Conservation (phyloP, 176 grass and related monocot species). For the Carex cristatella region DNA sequence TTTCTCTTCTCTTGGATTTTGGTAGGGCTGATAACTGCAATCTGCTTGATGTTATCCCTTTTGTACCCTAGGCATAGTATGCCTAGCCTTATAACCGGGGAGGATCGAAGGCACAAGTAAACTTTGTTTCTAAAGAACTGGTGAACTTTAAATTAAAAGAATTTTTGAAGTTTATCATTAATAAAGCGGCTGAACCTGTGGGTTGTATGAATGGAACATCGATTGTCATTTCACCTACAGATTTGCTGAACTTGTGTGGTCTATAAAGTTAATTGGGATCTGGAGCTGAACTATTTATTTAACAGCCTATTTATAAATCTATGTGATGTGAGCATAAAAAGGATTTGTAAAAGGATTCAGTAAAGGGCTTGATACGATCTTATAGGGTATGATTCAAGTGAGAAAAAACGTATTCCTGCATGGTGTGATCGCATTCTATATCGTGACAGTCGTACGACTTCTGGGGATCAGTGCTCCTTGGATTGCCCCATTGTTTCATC, state of each 20-base stretch:
- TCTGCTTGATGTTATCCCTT: not conserved
- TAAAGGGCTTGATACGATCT: not conserved
- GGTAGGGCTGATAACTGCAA: not conserved
- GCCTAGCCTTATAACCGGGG: not conserved
- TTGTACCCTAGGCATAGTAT: not conserved
- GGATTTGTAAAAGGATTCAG: not conserved
- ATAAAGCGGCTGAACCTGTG: not conserved
- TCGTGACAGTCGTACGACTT: slow-evolving; percentile 59
- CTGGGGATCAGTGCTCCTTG: slow-evolving; percentile 47
- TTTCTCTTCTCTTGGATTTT: not conserved
- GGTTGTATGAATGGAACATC: not conserved
- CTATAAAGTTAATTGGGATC: not conserved
- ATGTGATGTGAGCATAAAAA: not conserved
- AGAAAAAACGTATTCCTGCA: slow-evolving; percentile 91
- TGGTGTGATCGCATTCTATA: slow-evolving; percentile 95
- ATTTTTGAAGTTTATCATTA: not conserved
- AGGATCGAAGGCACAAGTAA: not conserved
- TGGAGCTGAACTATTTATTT: not conserved
- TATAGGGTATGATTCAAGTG: slow-evolving; percentile 86
- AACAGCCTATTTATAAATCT: not conserved
- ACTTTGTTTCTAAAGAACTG: not conserved
- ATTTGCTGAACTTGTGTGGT: not conserved
- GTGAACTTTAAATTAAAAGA: not conserved
- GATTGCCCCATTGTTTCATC: slow-evolving; percentile 72
- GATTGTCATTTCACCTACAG: not conserved